phyloP scores from a whole-genome alignment of 176 grass and related monocot genomes.

The Carex kokanica region DNA sequence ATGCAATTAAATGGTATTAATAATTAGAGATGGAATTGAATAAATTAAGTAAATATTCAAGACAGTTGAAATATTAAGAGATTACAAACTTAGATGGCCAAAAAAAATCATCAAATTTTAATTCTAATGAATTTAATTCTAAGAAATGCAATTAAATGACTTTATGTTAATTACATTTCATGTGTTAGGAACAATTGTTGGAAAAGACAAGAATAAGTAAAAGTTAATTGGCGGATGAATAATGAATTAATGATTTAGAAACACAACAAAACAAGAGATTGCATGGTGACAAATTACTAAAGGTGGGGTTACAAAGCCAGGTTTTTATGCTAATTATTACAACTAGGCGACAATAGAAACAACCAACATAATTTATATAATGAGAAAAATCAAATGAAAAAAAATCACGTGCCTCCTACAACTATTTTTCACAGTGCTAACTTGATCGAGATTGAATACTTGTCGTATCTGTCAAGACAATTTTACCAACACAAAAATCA shows the following conservation, averaged over 20 bases:
- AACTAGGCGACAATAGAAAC: not conserved
- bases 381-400: conserved; percentile 6
- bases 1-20: not conserved
- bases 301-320: not conserved
- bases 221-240: not conserved
- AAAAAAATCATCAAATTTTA: too few species aligned
- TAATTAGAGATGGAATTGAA: not conserved
- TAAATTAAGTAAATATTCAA: not conserved
- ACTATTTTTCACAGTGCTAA: not conserved
- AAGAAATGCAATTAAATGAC: too few species aligned
- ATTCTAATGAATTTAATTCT: too few species aligned
- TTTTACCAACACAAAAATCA: not conserved
- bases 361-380: not conserved
- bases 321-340: conserved; percentile 3
- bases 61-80: too few species aligned
- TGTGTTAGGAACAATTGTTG: not conserved
- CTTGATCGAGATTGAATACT: not conserved
- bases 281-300: not conserved
- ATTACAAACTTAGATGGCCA: too few species aligned
- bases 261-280: conserved; percentile 8
- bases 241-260: not conserved
- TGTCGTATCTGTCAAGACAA: not conserved
- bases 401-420: not conserved
- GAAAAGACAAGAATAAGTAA: not conserved
- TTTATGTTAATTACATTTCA: not conserved